phyloP scores from a whole-genome alignment of 768 basidiomycete species.

The Pleurotus platypus region DNA sequence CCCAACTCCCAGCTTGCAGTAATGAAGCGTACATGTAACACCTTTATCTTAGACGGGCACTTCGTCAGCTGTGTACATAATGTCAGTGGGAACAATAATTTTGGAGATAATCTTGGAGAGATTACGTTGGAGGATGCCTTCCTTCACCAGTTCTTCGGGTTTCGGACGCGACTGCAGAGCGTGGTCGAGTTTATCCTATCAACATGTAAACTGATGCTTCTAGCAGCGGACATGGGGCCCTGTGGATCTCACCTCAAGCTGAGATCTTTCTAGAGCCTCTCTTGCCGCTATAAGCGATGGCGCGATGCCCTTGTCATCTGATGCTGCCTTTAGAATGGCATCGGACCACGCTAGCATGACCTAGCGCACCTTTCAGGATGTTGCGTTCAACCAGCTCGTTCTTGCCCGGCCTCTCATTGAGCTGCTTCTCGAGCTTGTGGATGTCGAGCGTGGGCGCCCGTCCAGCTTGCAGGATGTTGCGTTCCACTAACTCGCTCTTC shows the following conservation, averaged over 20 bases:
- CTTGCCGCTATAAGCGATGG: constrained; percentile 58
- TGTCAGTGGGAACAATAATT: neutral
- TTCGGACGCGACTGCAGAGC: constrained; percentile 55
- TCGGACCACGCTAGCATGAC: neutral
- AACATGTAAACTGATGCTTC: neutral
- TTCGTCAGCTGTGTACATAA: constrained; percentile 19
- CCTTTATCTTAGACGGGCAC: constrained; percentile 11
- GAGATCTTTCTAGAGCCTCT: constrained; percentile 56
- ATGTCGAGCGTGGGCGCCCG: constrained; percentile 16
- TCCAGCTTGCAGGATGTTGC: constrained; percentile 65
- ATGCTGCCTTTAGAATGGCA: neutral
- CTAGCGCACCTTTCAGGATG: constrained; percentile 56
- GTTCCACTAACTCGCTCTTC: constrained; percentile 59
- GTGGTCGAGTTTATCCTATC: constrained; percentile 60
- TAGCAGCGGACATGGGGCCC: too few species aligned
- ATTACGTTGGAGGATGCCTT: constrained; percentile 50
- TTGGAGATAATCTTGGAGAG: constrained; percentile 1
- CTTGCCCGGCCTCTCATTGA: constrained; percentile 52
- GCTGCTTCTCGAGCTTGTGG: constrained; percentile 49
- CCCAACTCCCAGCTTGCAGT: neutral
- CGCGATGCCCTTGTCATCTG: constrained; percentile 60
- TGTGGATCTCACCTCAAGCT: constrained; percentile 47
- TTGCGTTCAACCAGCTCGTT: constrained; percentile 62
- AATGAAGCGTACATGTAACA: too few species aligned
- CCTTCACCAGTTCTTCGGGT: constrained; percentile 60